Evolutionary conservation across 2,329 filamentous ascomycete genomes (phyloP).

Genomic region (Didymella pinodella): DNA sequence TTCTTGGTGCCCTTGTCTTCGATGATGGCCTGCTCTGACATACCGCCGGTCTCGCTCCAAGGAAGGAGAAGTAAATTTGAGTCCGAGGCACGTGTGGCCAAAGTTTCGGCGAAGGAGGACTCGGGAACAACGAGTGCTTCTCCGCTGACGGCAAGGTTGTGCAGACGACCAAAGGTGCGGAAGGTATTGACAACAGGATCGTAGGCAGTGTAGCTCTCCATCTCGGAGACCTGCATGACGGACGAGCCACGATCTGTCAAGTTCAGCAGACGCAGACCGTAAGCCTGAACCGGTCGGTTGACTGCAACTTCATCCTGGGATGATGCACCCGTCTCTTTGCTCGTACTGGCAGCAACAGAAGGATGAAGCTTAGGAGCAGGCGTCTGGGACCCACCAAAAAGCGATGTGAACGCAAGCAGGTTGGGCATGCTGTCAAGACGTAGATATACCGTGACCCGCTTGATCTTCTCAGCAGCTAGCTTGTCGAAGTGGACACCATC

Average conservation of each 20-base stretch:
- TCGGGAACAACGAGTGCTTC: slow-evolving; percentile 82
- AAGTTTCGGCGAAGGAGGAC: slow-evolving; percentile 77
- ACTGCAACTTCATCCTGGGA: slow-evolving; percentile 25
- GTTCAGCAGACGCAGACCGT: slow-evolving; percentile 85
- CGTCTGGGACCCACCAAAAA: slow-evolving; percentile 69
- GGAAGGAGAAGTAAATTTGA: slow-evolving; percentile 80
- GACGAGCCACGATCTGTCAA: slow-evolving; percentile 92
- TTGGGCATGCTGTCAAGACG: slow-evolving; percentile 85
- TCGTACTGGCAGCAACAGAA: slow-evolving; percentile 32
- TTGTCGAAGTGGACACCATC: slow-evolving; percentile 59
- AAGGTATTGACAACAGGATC: slow-evolving; percentile 94
- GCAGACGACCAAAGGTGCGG: slow-evolving; percentile 83
- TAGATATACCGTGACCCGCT: slow-evolving; percentile 78
- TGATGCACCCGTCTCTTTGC: slow-evolving; percentile 34
- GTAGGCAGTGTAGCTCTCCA: slow-evolving; percentile 68
- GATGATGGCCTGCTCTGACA: slow-evolving; percentile 69
- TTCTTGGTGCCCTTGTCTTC: slow-evolving; percentile 60
- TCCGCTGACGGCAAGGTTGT: slow-evolving; percentile 83
- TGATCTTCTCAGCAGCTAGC: slow-evolving; percentile 60
- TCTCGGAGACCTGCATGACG: slow-evolving; percentile 90
- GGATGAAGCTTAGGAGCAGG: slow-evolving; percentile 51
- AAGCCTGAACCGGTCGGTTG: slow-evolving; percentile 70
- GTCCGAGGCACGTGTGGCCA: slow-evolving; percentile 67
- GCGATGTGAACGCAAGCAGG: slow-evolving; percentile 80
- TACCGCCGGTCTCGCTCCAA: slow-evolving; percentile 84